Base-by-base conservation (phyloP, 768 basidiomycete species). In the Phlegmacium glaucopus region DNA sequence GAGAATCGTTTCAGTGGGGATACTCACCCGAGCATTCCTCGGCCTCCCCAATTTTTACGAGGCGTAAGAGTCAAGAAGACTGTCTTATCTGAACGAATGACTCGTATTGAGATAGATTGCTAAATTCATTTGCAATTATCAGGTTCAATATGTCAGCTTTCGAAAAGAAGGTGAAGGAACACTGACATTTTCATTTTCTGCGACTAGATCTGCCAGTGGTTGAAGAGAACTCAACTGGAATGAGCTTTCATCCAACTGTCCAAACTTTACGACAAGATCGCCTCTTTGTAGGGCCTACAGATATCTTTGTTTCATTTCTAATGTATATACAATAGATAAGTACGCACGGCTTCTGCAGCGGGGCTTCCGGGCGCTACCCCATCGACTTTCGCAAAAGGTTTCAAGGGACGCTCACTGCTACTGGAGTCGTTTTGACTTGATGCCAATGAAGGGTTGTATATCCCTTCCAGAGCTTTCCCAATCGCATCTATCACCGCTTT, bases 371-470 rank as follows among this genome's bases (percentile, higher is more conserved):
- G 83, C 1, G 90, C 83, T 25, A 96, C 86, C 3, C 76, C 80
- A 51, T 94, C 83, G 6, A 96, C 88, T 60, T 72, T 85, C 0
- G 93, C 93, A 61, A 95, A 91, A 1, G 90, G 80, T 37, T 55
- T 59, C 39, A 52, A 52, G 26, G 15, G 15, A 29, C 7, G 32
- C n/a, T n/a, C 43, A 11, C 5, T 22, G 22, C 22, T 22, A 5
- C 3, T 3, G 22, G 22, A 22, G 22, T 16, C 37, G 12, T 53
- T 51, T 35, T 58, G 54, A 35, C 38, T 44, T 9, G 13, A 42
- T 50, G 11, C 66, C n/a, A 58, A 44, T 4, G 62, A 45, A 43
- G 71, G 79, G 55, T 79, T 75, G 62, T 87, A 92, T 9, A 93
- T 79, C 1, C 64, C 69, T 61, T 93, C 80, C 38, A 98, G 63